Conservation (phyloP, 2,329 filamentous ascomycete species). For the Cytospora mali region DNA sequence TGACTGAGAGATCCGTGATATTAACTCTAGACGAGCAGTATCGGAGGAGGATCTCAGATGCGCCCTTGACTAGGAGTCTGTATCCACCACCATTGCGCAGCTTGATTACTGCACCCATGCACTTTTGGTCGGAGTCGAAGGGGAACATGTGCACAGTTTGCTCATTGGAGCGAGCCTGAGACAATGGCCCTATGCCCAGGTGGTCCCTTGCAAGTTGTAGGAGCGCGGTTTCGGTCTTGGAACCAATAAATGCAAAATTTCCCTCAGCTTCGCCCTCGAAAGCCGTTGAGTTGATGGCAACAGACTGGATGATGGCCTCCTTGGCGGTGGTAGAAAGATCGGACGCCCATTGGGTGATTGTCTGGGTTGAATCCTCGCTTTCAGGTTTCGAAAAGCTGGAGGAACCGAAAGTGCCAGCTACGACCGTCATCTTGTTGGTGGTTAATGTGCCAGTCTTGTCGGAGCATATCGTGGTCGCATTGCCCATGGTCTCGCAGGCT, state of each 20-base stretch:
- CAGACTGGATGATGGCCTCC: conserved; percentile 44
- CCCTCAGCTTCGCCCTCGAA: conserved; percentile 55
- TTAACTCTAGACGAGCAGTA: conserved; percentile 52
- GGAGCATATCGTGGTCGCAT: conserved; percentile 62
- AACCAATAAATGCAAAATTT: conserved; percentile 52
- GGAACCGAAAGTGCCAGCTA: conserved; percentile 67
- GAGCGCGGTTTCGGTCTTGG: conserved; percentile 60
- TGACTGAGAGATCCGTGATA: conserved; percentile 48
- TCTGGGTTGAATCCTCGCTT: neutral
- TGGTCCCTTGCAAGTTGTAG: conserved; percentile 53
- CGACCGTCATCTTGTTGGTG: conserved; percentile 76
- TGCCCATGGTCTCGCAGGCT: conserved; percentile 72
- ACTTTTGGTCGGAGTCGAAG: conserved; percentile 58
- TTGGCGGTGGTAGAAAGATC: conserved; percentile 36
- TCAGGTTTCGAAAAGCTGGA: conserved; percentile 18
- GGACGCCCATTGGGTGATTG: conserved; percentile 37
- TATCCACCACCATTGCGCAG: conserved; percentile 45
- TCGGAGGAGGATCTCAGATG: conserved; percentile 57
- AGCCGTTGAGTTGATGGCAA: conserved; percentile 60
- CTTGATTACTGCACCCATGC: conserved; percentile 58
- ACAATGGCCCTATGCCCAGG: conserved; percentile 51
- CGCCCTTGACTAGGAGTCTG: conserved; percentile 57
- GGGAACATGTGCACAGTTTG: conserved; percentile 54
- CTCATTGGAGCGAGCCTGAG: conserved; percentile 50
- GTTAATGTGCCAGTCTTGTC: conserved; percentile 78